A percentile compares a stretch with the other conserved stretches of the same genome.
phyloP scores from a whole-genome alignment of 2,329 filamentous ascomycete genomes.

The Cladosporium sp. region DNA sequence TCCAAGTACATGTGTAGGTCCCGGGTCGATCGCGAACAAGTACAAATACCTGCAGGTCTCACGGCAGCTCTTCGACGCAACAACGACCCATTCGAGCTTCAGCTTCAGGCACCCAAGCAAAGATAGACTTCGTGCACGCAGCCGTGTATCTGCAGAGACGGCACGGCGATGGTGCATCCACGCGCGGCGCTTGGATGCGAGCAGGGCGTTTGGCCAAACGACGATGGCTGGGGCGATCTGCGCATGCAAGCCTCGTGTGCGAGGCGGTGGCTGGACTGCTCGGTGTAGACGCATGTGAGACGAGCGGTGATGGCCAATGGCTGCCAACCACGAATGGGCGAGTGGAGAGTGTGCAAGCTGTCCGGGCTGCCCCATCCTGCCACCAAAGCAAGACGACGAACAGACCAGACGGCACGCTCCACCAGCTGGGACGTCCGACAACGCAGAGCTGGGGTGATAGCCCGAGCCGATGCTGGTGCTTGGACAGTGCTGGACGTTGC shows the following conservation, averaged over 20 bases:
- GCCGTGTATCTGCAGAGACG: neutral
- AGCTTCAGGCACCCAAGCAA: neutral
- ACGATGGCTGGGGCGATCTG: neutral
- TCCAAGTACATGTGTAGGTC: no score
- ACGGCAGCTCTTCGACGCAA: no score
- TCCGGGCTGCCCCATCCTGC: neutral
- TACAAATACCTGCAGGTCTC: no score
- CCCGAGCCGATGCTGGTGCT: neutral
- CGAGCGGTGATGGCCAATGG: constrained; percentile 7
- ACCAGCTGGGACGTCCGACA: neutral
- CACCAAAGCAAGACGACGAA: neutral
- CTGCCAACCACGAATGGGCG: neutral
- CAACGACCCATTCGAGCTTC: no score
- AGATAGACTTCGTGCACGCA: neutral
- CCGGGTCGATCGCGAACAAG: no score
- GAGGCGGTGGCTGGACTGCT: constrained; percentile 12
- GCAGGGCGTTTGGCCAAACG: neutral
- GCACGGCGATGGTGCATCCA: neutral
- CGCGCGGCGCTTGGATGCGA: neutral
- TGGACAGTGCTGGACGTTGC: no score
- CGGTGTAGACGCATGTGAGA: constrained; percentile 10
- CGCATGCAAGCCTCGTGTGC: constrained; percentile 5
- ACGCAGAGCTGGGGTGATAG: neutral
- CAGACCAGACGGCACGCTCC: neutral
- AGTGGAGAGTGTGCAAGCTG: neutral